Percentiles rank a stretch among this genome's conserved stretches.
These are phyloP conservation scores for Aureococcus anophagefferens DNA, from an alignment of 108 stramenopile species.

Conservation along the genomic window DNA sequence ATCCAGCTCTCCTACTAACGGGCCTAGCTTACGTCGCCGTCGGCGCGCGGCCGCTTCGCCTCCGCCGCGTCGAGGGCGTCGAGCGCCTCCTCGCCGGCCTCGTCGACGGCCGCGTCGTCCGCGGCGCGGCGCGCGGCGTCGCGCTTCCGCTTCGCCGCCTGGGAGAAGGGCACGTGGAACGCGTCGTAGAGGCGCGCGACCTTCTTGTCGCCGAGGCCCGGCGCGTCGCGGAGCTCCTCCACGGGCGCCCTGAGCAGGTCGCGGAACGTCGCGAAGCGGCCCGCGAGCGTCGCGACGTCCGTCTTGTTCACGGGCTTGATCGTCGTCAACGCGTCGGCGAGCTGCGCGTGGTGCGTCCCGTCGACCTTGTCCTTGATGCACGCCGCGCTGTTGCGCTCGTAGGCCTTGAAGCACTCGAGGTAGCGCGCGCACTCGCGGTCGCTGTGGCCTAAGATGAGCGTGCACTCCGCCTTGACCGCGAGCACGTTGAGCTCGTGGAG, in stretches of 20 bases:
- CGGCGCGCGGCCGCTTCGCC: no score
- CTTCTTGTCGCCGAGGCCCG: slow-evolving; percentile 71
- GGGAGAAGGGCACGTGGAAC: slow-evolving; percentile 37
- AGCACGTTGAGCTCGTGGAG: slow-evolving; percentile 62
- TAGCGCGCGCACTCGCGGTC: slow-evolving; percentile 79
- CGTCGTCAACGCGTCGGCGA: slow-evolving; percentile 51
- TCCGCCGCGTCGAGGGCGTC: no score
- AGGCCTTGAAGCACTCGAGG: slow-evolving; percentile 81
- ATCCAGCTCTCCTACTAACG: no score
- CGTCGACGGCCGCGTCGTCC: no score
- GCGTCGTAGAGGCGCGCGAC: slow-evolving; percentile 59
- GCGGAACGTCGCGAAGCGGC: slow-evolving; percentile 42
- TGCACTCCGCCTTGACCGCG: slow-evolving; percentile 57
- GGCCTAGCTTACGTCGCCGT: no score
- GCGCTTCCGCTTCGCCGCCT: no score
- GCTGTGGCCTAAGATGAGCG: slow-evolving; percentile 70
- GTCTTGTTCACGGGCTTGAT: slow-evolving; percentile 63
- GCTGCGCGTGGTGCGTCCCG: slow-evolving; percentile 45
- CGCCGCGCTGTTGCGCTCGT: slow-evolving; percentile 69
- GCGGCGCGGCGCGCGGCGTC: no score
- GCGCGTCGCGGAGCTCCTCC: slow-evolving; percentile 64
- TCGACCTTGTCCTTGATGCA: slow-evolving; percentile 55
- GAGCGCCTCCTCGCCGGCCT: no score
- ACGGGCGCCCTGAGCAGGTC: slow-evolving; percentile 26
- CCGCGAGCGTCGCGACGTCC: slow-evolving; percentile 54